These are phyloP conservation scores for Takashimella koratensis DNA, from an alignment of 1,284 basidiomycete genomes.

Conservation along the genomic window DNA sequence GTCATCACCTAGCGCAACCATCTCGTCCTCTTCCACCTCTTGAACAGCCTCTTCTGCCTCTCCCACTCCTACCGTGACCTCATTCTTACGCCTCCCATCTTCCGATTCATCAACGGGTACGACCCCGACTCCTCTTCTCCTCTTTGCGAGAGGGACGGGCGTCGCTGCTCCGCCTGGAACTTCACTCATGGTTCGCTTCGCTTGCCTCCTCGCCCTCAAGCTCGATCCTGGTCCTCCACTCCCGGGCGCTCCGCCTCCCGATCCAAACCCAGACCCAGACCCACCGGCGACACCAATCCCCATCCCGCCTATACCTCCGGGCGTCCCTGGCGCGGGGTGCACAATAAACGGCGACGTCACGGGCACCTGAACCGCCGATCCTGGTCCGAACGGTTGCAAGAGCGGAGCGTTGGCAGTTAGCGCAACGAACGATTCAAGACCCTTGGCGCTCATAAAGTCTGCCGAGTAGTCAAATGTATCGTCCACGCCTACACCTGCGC, in stretches of 20 bases:
- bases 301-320: not conserved
- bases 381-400: not conserved
- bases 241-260: not conserved
- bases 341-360: not conserved
- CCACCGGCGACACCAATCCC: no score
- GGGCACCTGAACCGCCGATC: not conserved
- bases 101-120: not conserved
- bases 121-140: constrained; percentile 8
- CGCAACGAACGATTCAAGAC: not conserved
- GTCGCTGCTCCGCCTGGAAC: constrained; percentile 40
- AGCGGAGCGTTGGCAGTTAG: not conserved
- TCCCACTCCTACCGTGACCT: not conserved
- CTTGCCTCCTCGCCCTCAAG: constrained; percentile 35
- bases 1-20: constrained; percentile 14
- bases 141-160: constrained; percentile 29
- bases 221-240: constrained; percentile 21
- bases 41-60: not conserved
- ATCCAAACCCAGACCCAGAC: no score
- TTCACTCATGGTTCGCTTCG: constrained; percentile 31
- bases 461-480: not conserved
- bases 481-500: not conserved
- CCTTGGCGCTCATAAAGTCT: not conserved
- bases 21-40: not conserved
- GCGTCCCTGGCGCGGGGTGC: not conserved
- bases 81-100: not conserved